Percentiles rank a stretch among this genome's conserved stretches.
phyloP scores from a whole-genome alignment of 208 protist genomes.

The Porcisia deanei region DNA sequence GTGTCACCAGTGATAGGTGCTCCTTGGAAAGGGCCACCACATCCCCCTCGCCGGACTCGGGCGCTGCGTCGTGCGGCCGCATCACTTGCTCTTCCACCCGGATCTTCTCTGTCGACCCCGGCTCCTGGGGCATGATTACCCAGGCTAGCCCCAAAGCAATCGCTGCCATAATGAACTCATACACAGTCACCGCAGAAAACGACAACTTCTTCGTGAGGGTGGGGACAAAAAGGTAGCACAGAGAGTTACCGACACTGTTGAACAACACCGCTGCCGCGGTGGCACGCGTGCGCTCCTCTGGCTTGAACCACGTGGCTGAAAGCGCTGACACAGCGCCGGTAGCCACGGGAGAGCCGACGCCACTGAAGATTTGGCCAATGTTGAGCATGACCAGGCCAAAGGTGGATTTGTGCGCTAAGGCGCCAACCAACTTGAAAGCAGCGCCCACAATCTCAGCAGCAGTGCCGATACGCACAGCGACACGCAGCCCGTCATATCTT shows the following conservation, averaged over 20 bases:
- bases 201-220: constrained; percentile 48
- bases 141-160: constrained; percentile 54
- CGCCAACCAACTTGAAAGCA: constrained; percentile 65
- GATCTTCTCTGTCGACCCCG: constrained; percentile 4
- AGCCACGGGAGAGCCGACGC: constrained; percentile 82
- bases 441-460: constrained; percentile 67
- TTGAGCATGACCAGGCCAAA: constrained; percentile 73
- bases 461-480: constrained; percentile 67
- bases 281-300: constrained; percentile 80
- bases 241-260: constrained; percentile 82
- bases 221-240: constrained; percentile 82
- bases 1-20: constrained; percentile 42
- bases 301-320: constrained; percentile 84
- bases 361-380: constrained; percentile 84
- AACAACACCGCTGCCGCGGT: constrained; percentile 80
- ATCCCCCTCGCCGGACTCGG: constrained; percentile 9
- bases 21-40: constrained; percentile 34
- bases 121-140: constrained; percentile 63
- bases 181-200: constrained; percentile 64
- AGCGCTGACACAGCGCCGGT: constrained; percentile 77
- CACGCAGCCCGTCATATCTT: constrained; percentile 70
- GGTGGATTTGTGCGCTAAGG: constrained; percentile 34
- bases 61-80: not conserved
- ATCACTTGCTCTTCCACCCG: constrained; percentile 9
- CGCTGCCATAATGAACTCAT: constrained; percentile 68